Evolutionary conservation across 2,329 filamentous ascomycete genomes (phyloP), one percentile per base, ranked within the genome.

Genomic region (Bretziella fagacearum): DNA sequence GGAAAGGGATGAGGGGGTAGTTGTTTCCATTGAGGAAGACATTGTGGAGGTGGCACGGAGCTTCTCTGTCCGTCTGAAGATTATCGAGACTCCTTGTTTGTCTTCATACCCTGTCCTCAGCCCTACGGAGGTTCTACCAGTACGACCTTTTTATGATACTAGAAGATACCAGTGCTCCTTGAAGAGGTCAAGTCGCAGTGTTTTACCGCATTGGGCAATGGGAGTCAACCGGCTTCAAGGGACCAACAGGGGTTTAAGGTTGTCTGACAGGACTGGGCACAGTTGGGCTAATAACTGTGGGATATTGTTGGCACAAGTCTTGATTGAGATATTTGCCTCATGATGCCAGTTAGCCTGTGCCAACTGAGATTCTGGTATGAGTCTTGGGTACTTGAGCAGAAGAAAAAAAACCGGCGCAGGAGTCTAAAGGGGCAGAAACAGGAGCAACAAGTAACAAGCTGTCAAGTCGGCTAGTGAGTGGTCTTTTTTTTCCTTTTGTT

Each of bases 1-100:
- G 36, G 56, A 52, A 11, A 61, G 57, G 50, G 66, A 60, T 48
- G 65, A 60, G 53, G 58, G 54, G 23, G 49, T 57, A 49, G 30
- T 15, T 2, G 10, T 13, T 11, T 15, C 17, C 8, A 15, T 27
- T n/a, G 17, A n/a, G 2, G 18, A 6, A 8, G 7, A 39, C 35
- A 39, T 39, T 20, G 15, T 22, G 7, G 17, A 4, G 18, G 35
- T 39, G 15, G n/a, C n/a, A n/a, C n/a, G n/a, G n/a, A n/a, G n/a
- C n/a, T n/a, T n/a, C n/a, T n/a, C n/a, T n/a, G n/a, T n/a, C n/a
- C n/a, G n/a, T n/a, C n/a, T n/a, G n/a, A n/a, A n/a, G n/a, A n/a
- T n/a, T n/a, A n/a, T n/a, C n/a, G n/a, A n/a, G n/a, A 30, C 27
- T 30, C 27, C n/a, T 30, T 3, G 10, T 30, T 30, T 11, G n/a